Percentiles rank a stretch among this genome's conserved stretches.
Evolutionary conservation across 768 basidiomycete species (phyloP).

Genomic region (Russula griseocarnosa): DNA sequence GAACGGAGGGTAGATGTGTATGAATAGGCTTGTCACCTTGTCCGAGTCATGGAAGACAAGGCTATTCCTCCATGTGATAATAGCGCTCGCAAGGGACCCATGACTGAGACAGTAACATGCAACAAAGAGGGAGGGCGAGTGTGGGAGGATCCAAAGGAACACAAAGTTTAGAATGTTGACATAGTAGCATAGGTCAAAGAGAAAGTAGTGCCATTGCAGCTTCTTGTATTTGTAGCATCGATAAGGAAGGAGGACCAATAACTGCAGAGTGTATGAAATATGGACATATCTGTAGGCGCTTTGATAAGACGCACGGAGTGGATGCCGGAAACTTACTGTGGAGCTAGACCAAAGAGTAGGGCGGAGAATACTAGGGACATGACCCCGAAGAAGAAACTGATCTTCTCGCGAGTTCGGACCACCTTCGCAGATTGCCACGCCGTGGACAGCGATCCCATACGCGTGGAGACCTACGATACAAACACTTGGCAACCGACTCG

Average conservation of each 20-base stretch:
- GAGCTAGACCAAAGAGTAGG: slow-evolving; percentile 82
- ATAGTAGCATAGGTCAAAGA: slow-evolving; percentile 91
- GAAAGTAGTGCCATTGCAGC: slow-evolving; percentile 91
- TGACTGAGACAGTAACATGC: slow-evolving; percentile 92
- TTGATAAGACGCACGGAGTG: slow-evolving; percentile 24
- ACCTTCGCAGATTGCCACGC: slow-evolving; percentile 95
- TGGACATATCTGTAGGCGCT: slow-evolving; percentile 71
- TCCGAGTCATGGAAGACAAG: slow-evolving; percentile 97
- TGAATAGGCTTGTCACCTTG: slow-evolving; percentile 92
- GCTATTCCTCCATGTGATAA: slow-evolving; percentile 98
- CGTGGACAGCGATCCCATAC: slow-evolving; percentile 69
- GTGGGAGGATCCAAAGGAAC: slow-evolving; percentile 87
- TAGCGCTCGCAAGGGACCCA: slow-evolving; percentile 87
- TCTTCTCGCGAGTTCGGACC: slow-evolving; percentile 74
- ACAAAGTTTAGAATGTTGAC: slow-evolving; percentile 87
- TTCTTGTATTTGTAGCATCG: slow-evolving; percentile 88
- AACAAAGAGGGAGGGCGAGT: slow-evolving; percentile 72
- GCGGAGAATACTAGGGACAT: slow-evolving; percentile 83
- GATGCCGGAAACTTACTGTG: slow-evolving; percentile 55
- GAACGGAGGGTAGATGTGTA: slow-evolving; percentile 91
- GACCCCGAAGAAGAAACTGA: slow-evolving; percentile 92
- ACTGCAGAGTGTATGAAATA: slow-evolving; percentile 76
- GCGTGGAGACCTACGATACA: slow-evolving; percentile 67
- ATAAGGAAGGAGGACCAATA: slow-evolving; percentile 72
- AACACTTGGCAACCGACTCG: neutral